Evolutionary conservation across 441 rosid species (phyloP).

Genomic region (Syzygium syzygioides): DNA sequence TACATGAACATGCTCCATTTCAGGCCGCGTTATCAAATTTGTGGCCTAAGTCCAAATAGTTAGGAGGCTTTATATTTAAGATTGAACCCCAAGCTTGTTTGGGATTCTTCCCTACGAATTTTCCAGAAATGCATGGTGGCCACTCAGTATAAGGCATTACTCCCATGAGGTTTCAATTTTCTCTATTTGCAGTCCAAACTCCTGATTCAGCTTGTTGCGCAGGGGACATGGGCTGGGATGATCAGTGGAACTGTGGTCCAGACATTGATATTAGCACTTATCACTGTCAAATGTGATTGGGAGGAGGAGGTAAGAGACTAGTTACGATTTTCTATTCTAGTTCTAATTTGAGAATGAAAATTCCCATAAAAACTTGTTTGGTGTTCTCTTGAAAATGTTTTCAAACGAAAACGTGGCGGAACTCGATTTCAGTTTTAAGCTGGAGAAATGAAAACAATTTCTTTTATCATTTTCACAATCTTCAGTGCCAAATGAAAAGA

Average conservation of each 20-base stretch:
- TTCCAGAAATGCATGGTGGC: background rate
- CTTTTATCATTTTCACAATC: background rate
- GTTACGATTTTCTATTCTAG: background rate
- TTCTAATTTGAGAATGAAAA: background rate
- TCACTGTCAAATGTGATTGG: background rate
- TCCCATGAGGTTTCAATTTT: background rate
- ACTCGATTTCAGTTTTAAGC: background rate
- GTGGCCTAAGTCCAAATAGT: background rate
- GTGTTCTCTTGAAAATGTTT: background rate
- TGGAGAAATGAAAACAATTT: background rate
- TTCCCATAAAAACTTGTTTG: background rate
- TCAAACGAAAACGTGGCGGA: background rate
- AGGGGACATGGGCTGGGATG: conserved; percentile 3
- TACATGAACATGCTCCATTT: background rate
- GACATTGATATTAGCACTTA: conserved; percentile 1
- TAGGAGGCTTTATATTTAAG: background rate
- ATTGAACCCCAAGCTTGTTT: background rate
- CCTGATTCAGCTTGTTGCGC: background rate
- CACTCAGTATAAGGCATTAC: background rate
- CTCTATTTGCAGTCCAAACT: background rate
- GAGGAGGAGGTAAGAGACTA: background rate
- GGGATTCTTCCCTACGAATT: background rate
- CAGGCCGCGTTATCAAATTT: background rate
- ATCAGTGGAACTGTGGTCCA: conserved; percentile 2
- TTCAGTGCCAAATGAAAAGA: background rate